These are phyloP conservation scores for Leishmania gerbilli DNA, from an alignment of 208 protist genomes.

Conservation along the genomic window DNA sequence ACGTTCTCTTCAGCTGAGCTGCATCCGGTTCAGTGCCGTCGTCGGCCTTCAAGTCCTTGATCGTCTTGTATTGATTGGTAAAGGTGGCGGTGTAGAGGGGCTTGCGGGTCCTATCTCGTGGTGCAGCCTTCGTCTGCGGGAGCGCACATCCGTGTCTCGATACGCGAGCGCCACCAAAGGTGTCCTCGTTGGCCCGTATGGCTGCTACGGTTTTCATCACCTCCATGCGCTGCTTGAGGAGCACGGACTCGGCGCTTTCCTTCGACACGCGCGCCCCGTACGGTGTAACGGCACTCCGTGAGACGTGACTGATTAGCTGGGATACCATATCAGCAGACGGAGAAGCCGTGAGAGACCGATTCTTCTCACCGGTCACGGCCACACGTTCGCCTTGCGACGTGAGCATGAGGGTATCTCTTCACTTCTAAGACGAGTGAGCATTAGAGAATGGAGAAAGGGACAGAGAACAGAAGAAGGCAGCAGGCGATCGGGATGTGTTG, in stretches of 20 bases:
- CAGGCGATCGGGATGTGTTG: background rate
- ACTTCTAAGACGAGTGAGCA: background rate
- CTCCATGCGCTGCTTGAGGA: conserved; percentile 20
- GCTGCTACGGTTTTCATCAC: conserved; percentile 23
- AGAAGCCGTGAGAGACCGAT: background rate
- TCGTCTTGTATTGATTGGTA: conserved; percentile 14
- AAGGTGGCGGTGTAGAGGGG: conserved; percentile 9
- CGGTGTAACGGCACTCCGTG: conserved; percentile 6
- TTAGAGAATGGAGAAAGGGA: background rate
- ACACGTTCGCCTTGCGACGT: background rate
- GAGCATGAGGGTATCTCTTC: background rate
- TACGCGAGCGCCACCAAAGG: background rate
- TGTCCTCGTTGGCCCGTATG: conserved; percentile 24
- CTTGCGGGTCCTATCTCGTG: conserved; percentile 5
- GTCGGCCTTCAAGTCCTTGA: conserved; percentile 9
- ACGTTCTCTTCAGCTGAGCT: background rate
- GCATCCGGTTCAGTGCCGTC: background rate
- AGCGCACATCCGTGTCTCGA: background rate
- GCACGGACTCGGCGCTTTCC: conserved; percentile 13
- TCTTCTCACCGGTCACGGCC: background rate
- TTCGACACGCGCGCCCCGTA: conserved; percentile 5
- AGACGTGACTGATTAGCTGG: conserved; percentile 10
- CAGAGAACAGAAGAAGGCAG: background rate
- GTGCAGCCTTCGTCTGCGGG: background rate
- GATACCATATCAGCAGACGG: background rate